These are phyloP conservation scores for Erysimum cheiranthoides DNA, from an alignment of 345 rosid species.

Conservation along the genomic window DNA sequence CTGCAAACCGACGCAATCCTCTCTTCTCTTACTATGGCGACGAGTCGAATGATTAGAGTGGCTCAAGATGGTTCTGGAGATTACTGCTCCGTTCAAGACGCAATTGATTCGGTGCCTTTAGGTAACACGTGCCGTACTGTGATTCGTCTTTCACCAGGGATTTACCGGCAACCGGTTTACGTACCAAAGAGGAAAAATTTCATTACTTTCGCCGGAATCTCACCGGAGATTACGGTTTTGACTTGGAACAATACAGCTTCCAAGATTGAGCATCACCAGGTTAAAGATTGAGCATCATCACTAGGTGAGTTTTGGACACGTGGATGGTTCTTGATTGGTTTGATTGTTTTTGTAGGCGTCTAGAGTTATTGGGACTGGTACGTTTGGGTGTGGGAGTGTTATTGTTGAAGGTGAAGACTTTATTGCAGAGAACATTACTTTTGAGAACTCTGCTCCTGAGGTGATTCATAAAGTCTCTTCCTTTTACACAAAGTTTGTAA, in stretches of 20 bases:
- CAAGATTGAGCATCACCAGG: slow-evolving; percentile 92
- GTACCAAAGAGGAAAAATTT: slow-evolving; percentile 92
- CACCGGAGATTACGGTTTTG: slow-evolving; percentile 73
- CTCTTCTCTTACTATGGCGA: slow-evolving; percentile 40
- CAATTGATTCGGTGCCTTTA: slow-evolving; percentile 79
- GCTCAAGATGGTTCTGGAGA: slow-evolving; percentile 78
- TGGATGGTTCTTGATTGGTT: slow-evolving; percentile 16
- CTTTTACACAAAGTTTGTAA: not conserved
- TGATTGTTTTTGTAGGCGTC: slow-evolving; percentile 51
- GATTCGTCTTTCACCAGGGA: slow-evolving; percentile 77
- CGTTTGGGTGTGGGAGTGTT: slow-evolving; percentile 88
- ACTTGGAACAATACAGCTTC: slow-evolving; percentile 91
- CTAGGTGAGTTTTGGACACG: not conserved
- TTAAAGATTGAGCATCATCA: slow-evolving; percentile 33
- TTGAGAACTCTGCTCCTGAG: slow-evolving; percentile 92
- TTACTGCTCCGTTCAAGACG: slow-evolving; percentile 80
- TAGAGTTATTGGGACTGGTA: slow-evolving; percentile 85
- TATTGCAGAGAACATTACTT: slow-evolving; percentile 93
- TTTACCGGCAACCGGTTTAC: slow-evolving; percentile 81
- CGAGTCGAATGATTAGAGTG: slow-evolving; percentile 61
- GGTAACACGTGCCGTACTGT: slow-evolving; percentile 73
- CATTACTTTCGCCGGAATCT: slow-evolving; percentile 80
- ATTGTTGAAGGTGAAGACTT: slow-evolving; percentile 97
- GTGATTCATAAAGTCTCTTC: slow-evolving; percentile 43
- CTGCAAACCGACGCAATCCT: too few species aligned